phyloP scores from a whole-genome alignment of 1,139 yeast genomes.

The Tardiomyces blankii region DNA sequence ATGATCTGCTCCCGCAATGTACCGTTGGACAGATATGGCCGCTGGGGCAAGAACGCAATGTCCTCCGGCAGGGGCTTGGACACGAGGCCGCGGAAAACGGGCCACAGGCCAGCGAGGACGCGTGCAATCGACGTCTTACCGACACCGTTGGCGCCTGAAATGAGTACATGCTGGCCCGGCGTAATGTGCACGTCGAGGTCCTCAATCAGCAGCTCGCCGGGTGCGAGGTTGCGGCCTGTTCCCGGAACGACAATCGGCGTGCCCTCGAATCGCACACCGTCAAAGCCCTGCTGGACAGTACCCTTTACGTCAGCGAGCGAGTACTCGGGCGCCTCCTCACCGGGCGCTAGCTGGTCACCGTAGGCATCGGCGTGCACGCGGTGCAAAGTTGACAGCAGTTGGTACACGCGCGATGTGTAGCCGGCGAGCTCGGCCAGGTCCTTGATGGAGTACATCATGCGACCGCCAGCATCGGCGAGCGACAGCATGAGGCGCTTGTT shows the following conservation, averaged over 20 bases:
- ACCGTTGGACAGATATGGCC: slow-evolving; percentile 74
- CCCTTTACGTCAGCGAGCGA: slow-evolving; percentile 52
- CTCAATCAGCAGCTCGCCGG: slow-evolving; percentile 38
- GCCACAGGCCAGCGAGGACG: slow-evolving; percentile 86
- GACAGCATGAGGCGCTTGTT: slow-evolving; percentile 85
- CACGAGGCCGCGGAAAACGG: slow-evolving; percentile 69
- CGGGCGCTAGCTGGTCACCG: slow-evolving; percentile 2
- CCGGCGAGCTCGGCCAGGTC: slow-evolving; percentile 90
- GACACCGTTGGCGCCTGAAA: slow-evolving; percentile 79
- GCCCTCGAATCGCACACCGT: slow-evolving; percentile 73
- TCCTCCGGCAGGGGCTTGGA: slow-evolving; percentile 65
- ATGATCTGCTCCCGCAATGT: slow-evolving; percentile 79
- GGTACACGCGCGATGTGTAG: slow-evolving; percentile 77
- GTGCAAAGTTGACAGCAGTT: slow-evolving; percentile 63
- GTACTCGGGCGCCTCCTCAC: slow-evolving; percentile 9
- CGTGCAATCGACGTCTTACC: slow-evolving; percentile 87
- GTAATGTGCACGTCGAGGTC: slow-evolving; percentile 54
- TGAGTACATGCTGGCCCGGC: slow-evolving; percentile 60
- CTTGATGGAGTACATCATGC: slow-evolving; percentile 89
- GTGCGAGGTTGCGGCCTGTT: slow-evolving; percentile 21
- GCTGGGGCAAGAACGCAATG: slow-evolving; percentile 84
- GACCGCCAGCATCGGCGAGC: slow-evolving; percentile 93
- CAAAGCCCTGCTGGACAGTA: slow-evolving; percentile 67
- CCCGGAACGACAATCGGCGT: slow-evolving; percentile 74
- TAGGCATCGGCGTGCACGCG: slow-evolving; percentile 56